phyloP scores from a whole-genome alignment of 441 rosid genomes.

The Aquilaria agallochum region DNA sequence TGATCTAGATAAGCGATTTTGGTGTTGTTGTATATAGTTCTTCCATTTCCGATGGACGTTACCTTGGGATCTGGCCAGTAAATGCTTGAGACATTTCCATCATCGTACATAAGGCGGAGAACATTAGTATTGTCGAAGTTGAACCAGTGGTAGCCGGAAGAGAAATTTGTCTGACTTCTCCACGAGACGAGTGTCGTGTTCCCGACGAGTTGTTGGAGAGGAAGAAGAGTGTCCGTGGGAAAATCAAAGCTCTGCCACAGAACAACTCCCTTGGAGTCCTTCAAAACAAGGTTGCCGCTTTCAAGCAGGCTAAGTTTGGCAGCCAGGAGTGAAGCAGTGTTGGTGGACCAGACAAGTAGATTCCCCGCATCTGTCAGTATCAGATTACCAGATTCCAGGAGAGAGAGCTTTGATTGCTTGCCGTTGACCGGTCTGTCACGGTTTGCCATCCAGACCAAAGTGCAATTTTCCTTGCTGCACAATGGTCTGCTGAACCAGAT shows the following conservation, averaged over 20 bases:
- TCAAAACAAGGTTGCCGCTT: conserved; percentile 15
- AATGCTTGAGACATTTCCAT: conserved; percentile 7
- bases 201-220: conserved; percentile 21
- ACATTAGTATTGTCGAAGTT: conserved; percentile 3
- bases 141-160: conserved; percentile 24
- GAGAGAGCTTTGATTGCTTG: conserved; percentile 13
- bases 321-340: not conserved
- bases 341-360: conserved; percentile 10
- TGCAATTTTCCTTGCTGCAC: not conserved
- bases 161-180: conserved; percentile 16
- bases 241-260: conserved; percentile 12
- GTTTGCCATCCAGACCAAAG: conserved; percentile 41
- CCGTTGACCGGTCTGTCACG: conserved; percentile 33
- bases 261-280: not conserved
- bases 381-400: conserved; percentile 6
- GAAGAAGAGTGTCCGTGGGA: conserved; percentile 29
- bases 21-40: conserved; percentile 9
- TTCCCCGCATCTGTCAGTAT: conserved; percentile 12
- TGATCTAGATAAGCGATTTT: conserved; percentile 3
- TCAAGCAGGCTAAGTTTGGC: conserved; percentile 5
- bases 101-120: not conserved
- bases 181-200: conserved; percentile 22
- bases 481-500: conserved; percentile 18
- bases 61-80: conserved; percentile 16
- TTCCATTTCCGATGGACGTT: not conserved